Percentiles rank a stretch among this genome's conserved stretches.
These are phyloP conservation scores for Kokia cookei DNA, from an alignment of 441 rosid genomes.

Conservation along the genomic window DNA sequence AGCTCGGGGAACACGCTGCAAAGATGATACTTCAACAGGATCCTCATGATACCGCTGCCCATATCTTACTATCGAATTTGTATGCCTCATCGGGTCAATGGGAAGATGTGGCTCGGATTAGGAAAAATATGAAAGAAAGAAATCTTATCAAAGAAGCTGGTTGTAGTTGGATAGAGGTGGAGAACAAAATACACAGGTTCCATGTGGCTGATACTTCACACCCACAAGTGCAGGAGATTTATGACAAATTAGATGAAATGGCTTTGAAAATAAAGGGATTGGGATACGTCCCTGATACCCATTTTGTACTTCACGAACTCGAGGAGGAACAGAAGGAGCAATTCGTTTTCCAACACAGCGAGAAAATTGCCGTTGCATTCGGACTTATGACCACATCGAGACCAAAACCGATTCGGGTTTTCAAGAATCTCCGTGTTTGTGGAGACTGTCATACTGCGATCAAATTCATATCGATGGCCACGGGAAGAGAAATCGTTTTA, in stretches of 20 bases:
- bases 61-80: conserved; percentile 51
- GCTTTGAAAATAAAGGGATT: conserved; percentile 31
- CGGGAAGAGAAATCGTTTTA: conserved; percentile 46
- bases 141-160: conserved; percentile 64
- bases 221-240: conserved; percentile 31
- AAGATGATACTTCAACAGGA: conserved; percentile 36
- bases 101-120: conserved; percentile 42
- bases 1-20: conserved; percentile 50
- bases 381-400: conserved; percentile 46
- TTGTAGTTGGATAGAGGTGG: conserved; percentile 68
- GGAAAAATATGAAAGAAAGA: conserved; percentile 52
- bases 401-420: conserved; percentile 43
- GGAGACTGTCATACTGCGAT: conserved; percentile 49
- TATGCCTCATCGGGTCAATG: conserved; percentile 48
- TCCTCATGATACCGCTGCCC: conserved; percentile 51
- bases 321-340: conserved; percentile 53
- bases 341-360: conserved; percentile 45
- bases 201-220: conserved; percentile 52
- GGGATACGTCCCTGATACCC: conserved; percentile 53
- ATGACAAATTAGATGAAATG: conserved; percentile 27
- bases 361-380: conserved; percentile 58
- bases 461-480: conserved; percentile 37
- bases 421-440: conserved; percentile 54
- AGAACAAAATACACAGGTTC: conserved; percentile 43
- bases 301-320: conserved; percentile 54